Evolutionary conservation across 2,329 filamentous ascomycete genomes (phyloP).

Genomic region (Rhytidhysteron rufulum): DNA sequence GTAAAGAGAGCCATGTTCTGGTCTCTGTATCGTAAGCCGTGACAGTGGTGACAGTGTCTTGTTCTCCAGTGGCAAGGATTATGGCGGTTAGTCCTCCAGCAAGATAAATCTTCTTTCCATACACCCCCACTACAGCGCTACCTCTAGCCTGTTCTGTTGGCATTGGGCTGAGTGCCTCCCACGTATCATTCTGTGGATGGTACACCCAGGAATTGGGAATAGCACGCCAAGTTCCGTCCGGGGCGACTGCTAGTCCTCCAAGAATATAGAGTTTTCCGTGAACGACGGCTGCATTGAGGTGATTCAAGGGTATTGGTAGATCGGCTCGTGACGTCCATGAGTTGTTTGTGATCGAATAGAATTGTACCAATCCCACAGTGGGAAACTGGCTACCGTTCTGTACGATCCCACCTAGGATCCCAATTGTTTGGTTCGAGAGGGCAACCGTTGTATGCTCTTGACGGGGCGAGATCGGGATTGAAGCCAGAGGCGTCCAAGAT

Average conservation of each 20-base stretch:
- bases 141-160: slow-evolving; percentile 12
- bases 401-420: slow-evolving; percentile 20
- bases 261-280: slow-evolving; percentile 13
- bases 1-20: slow-evolving; percentile 10
- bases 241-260: slow-evolving; percentile 14
- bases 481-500: neutral
- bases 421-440: slow-evolving; percentile 5
- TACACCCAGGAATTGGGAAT: slow-evolving; percentile 14
- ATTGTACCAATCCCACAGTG: slow-evolving; percentile 1
- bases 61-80: slow-evolving; percentile 1
- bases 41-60: slow-evolving; percentile 12
- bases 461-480: neutral
- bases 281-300: slow-evolving; percentile 8
- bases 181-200: slow-evolving; percentile 9
- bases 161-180: slow-evolving; percentile 7
- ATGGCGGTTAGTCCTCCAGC: slow-evolving; percentile 17
- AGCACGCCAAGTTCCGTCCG: slow-evolving; percentile 8
- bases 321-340: slow-evolving; percentile 8
- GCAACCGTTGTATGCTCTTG: slow-evolving; percentile 6
- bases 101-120: slow-evolving; percentile 14
- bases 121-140: slow-evolving; percentile 17
- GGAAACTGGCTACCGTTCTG: slow-evolving; percentile 6
- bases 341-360: slow-evolving; percentile 6
- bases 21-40: slow-evolving; percentile 13
- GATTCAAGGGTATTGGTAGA: slow-evolving; percentile 7